Percentiles rank a stretch among this genome's conserved stretches.
Conservation (phyloP, 345 rosid species). For the Eucalyptus marginata region DNA sequence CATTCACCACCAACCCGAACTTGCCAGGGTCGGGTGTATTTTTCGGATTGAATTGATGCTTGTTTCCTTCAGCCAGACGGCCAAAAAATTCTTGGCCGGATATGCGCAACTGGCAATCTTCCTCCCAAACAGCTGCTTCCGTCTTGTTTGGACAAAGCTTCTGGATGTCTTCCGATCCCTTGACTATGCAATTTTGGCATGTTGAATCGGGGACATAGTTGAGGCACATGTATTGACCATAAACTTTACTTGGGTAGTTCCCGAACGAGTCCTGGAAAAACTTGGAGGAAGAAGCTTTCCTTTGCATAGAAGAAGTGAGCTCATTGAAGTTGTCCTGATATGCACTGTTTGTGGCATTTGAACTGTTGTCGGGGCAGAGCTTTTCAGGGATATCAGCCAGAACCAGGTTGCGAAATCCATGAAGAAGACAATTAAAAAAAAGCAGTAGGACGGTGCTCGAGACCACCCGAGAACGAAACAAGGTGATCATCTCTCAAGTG, state of each 20-base stretch:
- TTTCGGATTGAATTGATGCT: not conserved
- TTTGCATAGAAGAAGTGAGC: not conserved
- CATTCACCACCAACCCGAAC: not conserved
- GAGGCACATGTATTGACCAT: not conserved
- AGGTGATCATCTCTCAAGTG: not conserved
- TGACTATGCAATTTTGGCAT: not conserved
- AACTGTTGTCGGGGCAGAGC: not conserved
- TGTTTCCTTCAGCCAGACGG: not conserved
- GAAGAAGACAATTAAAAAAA: not conserved
- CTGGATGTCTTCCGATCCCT: not conserved
- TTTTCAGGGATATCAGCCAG: not conserved
- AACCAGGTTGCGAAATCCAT: not conserved
- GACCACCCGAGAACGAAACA: not conserved
- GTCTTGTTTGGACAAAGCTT: not conserved
- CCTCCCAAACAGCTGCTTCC: not conserved
- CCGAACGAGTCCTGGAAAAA: not conserved
- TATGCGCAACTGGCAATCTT: not conserved
- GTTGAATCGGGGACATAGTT: not conserved
- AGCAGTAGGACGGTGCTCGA: not conserved
- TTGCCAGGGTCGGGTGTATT: not conserved
- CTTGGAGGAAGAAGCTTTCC: not conserved
- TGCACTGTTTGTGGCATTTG: not conserved
- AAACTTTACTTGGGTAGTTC: not conserved
- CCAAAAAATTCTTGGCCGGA: not conserved
- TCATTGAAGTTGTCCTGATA: not conserved